Evolutionary conservation across 768 basidiomycete species (phyloP), one percentile per base, ranked within the genome.

Genomic region (Leccinum arenicola): DNA sequence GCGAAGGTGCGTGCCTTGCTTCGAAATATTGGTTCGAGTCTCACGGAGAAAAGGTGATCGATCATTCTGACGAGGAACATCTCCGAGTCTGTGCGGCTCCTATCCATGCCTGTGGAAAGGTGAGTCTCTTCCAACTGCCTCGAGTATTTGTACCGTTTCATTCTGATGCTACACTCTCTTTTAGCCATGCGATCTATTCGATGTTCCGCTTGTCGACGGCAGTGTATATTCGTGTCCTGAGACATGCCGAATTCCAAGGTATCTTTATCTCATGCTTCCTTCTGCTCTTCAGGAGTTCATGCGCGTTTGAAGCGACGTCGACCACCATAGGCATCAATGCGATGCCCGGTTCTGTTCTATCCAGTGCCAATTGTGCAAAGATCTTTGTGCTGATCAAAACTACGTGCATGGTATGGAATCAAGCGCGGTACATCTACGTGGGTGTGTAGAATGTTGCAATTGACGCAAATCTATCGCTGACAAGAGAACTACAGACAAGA

Each of bases 61-160:
- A 75, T 17, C 85, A 86, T 54, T 43, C 54, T 3, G 84, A 78
- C 7, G 76, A 75, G 0, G 79, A 77, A 10, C 86, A 87, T 61
- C 58, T 23, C 23, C 23, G 23, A 23, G 23, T 78, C 52, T 87
- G 85, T 62, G 77, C 84, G 0, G 82, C 84, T 3, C 68, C 72
- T 23, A 64, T 77, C 0, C 86, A 87, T 59, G 78, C 77, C 45
- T 87, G 86, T 55, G 85, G 83, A 23, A 69, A 78, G 77, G 86
- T 80, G 58, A 58, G 70, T 1, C 17, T 2, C 2, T 14, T 2
- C 4, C 17, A 5, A 6, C 21, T 14, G 10, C 11, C 19, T 27
- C 6, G 27, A 36, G 3, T 9, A 0, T 19, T 6, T 10, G 12
- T 14, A 10, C 0, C 11, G 31, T 3, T 33, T 48, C 29, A 14